A percentile compares a stretch with the other conserved stretches of the same genome.
These are phyloP conservation scores for Panaeolus papilionaceus DNA, from an alignment of 768 basidiomycete species.

Conservation along the genomic window DNA sequence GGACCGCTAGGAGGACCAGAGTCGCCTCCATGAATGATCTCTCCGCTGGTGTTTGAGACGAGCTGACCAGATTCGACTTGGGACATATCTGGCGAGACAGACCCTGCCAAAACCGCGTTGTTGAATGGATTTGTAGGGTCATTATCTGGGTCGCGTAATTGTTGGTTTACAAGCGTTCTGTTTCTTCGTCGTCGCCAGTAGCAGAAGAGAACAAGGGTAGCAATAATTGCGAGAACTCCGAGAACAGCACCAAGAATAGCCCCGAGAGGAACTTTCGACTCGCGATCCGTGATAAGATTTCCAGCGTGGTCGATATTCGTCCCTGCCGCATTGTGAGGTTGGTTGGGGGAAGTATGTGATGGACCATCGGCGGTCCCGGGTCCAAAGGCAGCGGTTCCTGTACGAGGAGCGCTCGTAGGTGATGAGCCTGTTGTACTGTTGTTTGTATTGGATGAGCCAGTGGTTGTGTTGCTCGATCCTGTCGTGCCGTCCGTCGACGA, in stretches of 20 bases:
- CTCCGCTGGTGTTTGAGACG: neutral
- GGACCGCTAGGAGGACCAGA: neutral
- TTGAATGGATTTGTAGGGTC: constrained; percentile 9
- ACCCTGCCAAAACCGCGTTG: neutral
- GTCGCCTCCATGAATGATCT: neutral
- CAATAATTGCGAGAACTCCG: neutral
- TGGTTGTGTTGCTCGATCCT: no score
- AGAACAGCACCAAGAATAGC: neutral
- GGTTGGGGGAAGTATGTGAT: neutral
- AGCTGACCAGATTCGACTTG: neutral
- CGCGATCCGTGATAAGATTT: neutral
- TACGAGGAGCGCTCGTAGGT: neutral
- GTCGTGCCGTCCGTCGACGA: neutral
- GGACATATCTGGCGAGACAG: neutral
- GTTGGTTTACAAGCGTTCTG: neutral
- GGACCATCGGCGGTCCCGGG: neutral
- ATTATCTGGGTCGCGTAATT: neutral
- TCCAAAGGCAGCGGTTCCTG: neutral
- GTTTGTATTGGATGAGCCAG: neutral
- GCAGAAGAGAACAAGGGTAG: neutral
- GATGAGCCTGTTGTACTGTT: neutral
- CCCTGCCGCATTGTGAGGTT: constrained; percentile 2
- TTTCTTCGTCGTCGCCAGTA: constrained; percentile 1
- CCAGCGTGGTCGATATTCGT: neutral
- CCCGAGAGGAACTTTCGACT: neutral